phyloP scores from a whole-genome alignment of 768 basidiomycete species.

The Tricholoma hemisulphureum region DNA sequence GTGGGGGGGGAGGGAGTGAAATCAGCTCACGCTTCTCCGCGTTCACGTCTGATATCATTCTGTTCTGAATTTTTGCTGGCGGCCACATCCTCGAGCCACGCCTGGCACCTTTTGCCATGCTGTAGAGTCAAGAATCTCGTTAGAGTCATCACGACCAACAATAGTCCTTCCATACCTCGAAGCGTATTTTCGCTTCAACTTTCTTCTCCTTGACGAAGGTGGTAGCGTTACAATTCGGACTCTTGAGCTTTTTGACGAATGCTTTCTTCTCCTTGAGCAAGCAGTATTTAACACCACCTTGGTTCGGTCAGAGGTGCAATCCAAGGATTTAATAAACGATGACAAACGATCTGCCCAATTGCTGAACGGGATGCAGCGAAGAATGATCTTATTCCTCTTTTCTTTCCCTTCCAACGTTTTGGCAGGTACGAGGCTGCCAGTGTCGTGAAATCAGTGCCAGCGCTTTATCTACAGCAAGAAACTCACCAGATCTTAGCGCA shows the following conservation, averaged over 20 bases:
- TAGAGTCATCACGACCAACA: not conserved
- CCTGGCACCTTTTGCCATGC: constrained; percentile 9
- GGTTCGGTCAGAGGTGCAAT: not conserved
- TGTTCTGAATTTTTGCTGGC: constrained; percentile 11
- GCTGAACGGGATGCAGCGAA: constrained; percentile 21
- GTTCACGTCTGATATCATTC: constrained; percentile 9
- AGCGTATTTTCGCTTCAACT: constrained; percentile 9
- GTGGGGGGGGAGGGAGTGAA: not conserved
- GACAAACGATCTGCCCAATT: constrained; percentile 16
- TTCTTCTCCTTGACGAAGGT: constrained; percentile 16
- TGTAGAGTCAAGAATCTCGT: not conserved
- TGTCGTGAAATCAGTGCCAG: not conserved
- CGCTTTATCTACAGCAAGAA: not conserved
- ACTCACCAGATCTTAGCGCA: constrained; percentile 22
- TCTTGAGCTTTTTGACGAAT: constrained; percentile 18
- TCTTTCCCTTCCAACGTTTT: constrained; percentile 9
- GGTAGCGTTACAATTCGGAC: constrained; percentile 4
- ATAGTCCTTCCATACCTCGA: constrained; percentile 1
- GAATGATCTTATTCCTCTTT: constrained; percentile 16
- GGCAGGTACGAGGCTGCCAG: constrained; percentile 12
- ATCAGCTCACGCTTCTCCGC: constrained; percentile 13
- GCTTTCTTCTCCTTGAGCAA: constrained; percentile 13
- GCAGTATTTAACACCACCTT: constrained; percentile 14
- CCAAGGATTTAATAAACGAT: not conserved
- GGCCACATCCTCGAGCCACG: constrained; percentile 4